These are phyloP conservation scores for Globisporangium mamillatum DNA, from an alignment of 352 stramenopile genomes.

Conservation along the genomic window DNA sequence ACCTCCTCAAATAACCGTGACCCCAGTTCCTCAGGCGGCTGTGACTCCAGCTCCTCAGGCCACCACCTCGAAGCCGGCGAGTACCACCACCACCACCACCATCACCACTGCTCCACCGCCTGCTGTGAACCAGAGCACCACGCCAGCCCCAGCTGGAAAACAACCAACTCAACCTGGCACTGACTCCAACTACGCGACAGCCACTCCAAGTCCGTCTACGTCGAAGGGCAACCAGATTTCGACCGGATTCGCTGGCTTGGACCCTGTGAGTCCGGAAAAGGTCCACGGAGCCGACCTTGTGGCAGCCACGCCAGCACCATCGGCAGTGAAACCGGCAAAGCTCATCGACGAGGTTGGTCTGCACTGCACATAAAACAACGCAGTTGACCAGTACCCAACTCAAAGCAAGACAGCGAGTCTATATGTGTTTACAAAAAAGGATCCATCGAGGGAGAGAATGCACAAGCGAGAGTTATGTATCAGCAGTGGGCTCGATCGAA, in stretches of 20 bases:
- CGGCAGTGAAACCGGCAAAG: constrained; percentile 12
- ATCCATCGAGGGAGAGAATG: neutral
- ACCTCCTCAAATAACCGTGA: neutral
- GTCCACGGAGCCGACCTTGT: constrained; percentile 18
- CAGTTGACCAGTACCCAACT: neutral
- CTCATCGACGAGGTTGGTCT: neutral
- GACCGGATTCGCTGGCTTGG: constrained; percentile 15
- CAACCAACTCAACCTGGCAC: neutral
- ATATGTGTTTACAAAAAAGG: neutral
- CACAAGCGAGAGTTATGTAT: constrained; percentile 4
- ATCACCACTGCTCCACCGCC: constrained; percentile 6
- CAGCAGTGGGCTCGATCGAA: constrained; percentile 7
- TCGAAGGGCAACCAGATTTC: constrained; percentile 10
- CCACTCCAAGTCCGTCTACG: constrained; percentile 15
- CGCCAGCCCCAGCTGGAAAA: constrained; percentile 2
- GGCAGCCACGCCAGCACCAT: constrained; percentile 11
- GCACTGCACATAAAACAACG: constrained; percentile 13
- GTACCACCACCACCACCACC: neutral
- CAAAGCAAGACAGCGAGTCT: neutral
- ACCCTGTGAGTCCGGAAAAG: constrained; percentile 15
- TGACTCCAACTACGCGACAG: neutral
- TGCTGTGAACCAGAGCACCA: constrained; percentile 6
- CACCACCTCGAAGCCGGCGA: neutral
- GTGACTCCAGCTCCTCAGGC: neutral
- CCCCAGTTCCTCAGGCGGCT: neutral